Percentiles rank a stretch among this genome's conserved stretches.
Evolutionary conservation across 768 basidiomycete genomes (phyloP).

Genomic region (Xerocomus brunneocitrinus): DNA sequence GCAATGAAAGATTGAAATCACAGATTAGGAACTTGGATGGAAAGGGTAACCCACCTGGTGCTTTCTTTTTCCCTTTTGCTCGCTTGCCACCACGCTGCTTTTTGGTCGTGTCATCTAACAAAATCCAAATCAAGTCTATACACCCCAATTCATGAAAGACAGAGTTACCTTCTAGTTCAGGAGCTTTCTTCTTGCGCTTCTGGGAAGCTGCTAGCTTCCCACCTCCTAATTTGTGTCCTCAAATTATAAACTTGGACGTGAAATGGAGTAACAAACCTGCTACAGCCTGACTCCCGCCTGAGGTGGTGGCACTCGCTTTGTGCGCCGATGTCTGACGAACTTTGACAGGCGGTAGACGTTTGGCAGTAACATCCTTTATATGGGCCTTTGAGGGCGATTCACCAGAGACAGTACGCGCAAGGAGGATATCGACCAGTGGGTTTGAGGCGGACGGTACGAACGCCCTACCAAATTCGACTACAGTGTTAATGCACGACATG

Average conservation of each 20-base stretch:
- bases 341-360: slow-evolving; percentile 1
- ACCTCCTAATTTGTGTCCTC: slow-evolving; percentile 8
- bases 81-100: slow-evolving; percentile 13
- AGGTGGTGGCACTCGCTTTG: neutral
- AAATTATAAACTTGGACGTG: neutral
- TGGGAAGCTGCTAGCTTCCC: slow-evolving; percentile 5
- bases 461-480: slow-evolving; percentile 32
- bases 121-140: neutral
- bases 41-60: slow-evolving; percentile 1
- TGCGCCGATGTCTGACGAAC: neutral
- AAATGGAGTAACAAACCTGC: slow-evolving; percentile 11
- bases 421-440: slow-evolving; percentile 47
- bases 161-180: slow-evolving; percentile 3
- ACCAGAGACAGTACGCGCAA: slow-evolving; percentile 44
- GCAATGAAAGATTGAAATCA: neutral
- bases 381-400: slow-evolving; percentile 41
- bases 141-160: neutral
- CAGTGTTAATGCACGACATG: slow-evolving; percentile 1
- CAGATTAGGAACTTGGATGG: neutral
- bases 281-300: neutral
- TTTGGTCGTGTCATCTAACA: neutral
- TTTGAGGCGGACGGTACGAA: slow-evolving; percentile 51
- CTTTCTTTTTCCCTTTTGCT: slow-evolving; percentile 12
- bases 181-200: slow-evolving; percentile 10
- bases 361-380: slow-evolving; percentile 1